Evolutionary conservation across 208 protist genomes (phyloP).

Genomic region (Zelonia costaricensis): DNA sequence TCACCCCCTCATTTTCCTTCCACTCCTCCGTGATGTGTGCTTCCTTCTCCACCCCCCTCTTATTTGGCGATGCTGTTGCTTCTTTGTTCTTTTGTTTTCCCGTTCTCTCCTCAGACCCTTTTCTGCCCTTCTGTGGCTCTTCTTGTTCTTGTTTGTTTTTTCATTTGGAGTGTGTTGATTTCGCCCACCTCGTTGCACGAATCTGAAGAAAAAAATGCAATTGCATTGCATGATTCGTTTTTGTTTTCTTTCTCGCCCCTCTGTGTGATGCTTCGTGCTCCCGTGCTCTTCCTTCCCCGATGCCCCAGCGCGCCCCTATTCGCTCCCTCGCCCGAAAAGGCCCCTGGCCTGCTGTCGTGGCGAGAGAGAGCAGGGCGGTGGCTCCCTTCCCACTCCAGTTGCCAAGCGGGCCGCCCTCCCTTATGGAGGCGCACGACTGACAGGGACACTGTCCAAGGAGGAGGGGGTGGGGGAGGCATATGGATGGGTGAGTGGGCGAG

Average conservation of each 20-base stretch:
- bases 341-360: too few relatives aligned
- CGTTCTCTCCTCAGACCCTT: background rate
- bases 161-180: background rate
- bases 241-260: background rate
- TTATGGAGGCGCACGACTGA: too few relatives aligned
- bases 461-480: too few relatives aligned
- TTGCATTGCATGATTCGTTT: background rate
- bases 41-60: background rate
- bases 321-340: too few relatives aligned
- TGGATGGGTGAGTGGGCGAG: too few relatives aligned
- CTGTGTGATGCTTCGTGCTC: background rate
- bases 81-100: background rate
- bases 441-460: too few relatives aligned
- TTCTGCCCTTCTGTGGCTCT: background rate
- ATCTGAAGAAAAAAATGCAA: background rate
- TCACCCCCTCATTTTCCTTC: background rate
- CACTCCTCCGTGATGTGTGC: background rate
- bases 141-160: background rate
- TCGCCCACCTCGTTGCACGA: background rate
- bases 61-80: background rate
- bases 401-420: too few relatives aligned
- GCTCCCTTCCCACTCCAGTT: too few relatives aligned
- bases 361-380: too few relatives aligned
- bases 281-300: background rate
- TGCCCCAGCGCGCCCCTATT: too few relatives aligned